A percentile compares a stretch with the other conserved stretches of the same genome.
These are phyloP conservation scores for Talaromyces sp. DNA, from an alignment of 2,329 filamentous ascomycete species.

Conservation along the genomic window DNA sequence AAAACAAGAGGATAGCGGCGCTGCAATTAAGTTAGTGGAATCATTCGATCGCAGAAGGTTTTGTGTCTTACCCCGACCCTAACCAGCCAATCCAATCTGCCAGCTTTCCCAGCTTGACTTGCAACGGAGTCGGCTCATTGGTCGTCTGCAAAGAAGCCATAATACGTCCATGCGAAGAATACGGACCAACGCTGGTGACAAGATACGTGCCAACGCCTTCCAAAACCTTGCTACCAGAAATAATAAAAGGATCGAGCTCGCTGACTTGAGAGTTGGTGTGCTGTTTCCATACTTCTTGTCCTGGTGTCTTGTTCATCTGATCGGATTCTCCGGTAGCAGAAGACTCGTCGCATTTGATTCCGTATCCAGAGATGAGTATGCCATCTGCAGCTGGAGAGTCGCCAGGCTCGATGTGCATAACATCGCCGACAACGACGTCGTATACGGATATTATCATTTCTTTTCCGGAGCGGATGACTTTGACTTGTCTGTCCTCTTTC, in stretches of 20 bases:
- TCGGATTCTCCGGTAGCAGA: conserved; percentile 71
- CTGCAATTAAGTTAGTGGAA: conserved; percentile 14
- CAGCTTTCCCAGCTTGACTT: conserved; percentile 69
- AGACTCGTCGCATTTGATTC: conserved; percentile 67
- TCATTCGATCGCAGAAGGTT: not conserved
- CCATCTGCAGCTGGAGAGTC: conserved; percentile 68
- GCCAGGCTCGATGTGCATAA: conserved; percentile 64
- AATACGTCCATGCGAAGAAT: conserved; percentile 71
- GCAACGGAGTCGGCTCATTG: conserved; percentile 69
- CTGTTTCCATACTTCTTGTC: conserved; percentile 54
- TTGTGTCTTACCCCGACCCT: conserved; percentile 53
- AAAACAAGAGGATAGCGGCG: conserved; percentile 72
- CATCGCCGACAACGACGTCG: conserved; percentile 64
- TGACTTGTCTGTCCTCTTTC: conserved; percentile 62
- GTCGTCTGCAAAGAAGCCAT: conserved; percentile 69
- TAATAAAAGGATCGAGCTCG: conserved; percentile 65
- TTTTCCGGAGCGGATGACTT: conserved; percentile 63
- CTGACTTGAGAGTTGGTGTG: conserved; percentile 49
- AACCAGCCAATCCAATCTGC: conserved; percentile 72
- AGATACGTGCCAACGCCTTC: conserved; percentile 72
- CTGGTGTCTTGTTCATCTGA: conserved; percentile 61
- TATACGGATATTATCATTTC: conserved; percentile 59
- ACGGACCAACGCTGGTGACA: conserved; percentile 66
- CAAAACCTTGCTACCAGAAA: conserved; percentile 75
- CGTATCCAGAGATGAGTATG: conserved; percentile 61